Conservation (phyloP, 257 asterid species). For the Solanum clarkiae region DNA sequence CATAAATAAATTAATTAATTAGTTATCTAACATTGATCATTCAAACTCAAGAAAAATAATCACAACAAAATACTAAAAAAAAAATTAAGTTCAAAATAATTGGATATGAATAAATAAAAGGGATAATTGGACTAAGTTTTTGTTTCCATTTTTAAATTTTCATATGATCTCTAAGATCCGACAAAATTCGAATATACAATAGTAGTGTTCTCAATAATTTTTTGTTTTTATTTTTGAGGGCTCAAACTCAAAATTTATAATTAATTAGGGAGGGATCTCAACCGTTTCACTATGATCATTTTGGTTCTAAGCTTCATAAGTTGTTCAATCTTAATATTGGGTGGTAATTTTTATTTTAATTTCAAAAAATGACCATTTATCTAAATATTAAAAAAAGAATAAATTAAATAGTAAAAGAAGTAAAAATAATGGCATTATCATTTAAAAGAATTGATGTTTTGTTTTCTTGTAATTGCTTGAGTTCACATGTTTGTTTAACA, state of each 20-base stretch:
- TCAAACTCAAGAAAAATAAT: not conserved
- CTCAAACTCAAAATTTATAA: too few species aligned
- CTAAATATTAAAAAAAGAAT: not conserved
- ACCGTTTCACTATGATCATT: too few species aligned
- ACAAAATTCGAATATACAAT: too few species aligned
- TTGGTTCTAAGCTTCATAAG: not conserved
- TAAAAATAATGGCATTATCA: not conserved
- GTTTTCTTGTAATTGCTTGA: not conserved
- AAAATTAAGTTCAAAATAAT: not conserved
- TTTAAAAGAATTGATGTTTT: constrained; percentile 2
- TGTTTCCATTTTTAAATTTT: not conserved
- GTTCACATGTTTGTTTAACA: constrained; percentile 23
- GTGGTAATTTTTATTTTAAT: not conserved
- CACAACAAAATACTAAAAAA: not conserved
- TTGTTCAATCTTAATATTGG: not conserved
- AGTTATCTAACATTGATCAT: not conserved
- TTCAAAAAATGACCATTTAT: not conserved
- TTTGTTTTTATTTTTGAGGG: too few species aligned
- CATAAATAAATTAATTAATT: not conserved
- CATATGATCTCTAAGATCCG: not conserved
- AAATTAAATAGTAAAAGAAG: not conserved
- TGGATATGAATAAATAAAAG: not conserved
- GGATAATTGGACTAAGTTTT: not conserved
- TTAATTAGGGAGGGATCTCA: too few species aligned
- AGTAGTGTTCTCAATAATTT: too few species aligned